Percentiles rank a stretch among this genome's conserved stretches.
These are phyloP conservation scores for Cylindrodendrum hubeiense DNA, from an alignment of 2,329 filamentous ascomycete species.

Conservation along the genomic window DNA sequence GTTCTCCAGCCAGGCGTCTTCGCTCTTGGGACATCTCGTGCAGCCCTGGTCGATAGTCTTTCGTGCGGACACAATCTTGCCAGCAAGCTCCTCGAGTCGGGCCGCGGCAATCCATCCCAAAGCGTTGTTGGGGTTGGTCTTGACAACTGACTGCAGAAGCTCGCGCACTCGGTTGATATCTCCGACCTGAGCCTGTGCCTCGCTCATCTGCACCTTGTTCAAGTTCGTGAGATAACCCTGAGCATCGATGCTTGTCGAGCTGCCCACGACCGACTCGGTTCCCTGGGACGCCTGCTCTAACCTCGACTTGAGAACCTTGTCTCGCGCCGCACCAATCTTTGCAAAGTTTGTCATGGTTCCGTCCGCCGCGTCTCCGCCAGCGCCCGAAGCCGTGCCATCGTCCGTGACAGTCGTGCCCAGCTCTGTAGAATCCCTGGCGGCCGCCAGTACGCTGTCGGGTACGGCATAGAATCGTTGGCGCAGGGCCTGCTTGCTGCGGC, in stretches of 20 bases:
- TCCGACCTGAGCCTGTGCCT: conserved; percentile 86
- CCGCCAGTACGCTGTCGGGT: conserved; percentile 93
- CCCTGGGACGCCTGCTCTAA: conserved; percentile 88
- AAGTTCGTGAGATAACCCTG: conserved; percentile 96
- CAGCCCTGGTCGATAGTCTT: conserved; percentile 91
- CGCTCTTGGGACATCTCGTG: conserved; percentile 90
- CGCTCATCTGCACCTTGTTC: conserved; percentile 82
- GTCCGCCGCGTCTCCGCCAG: conserved; percentile 66
- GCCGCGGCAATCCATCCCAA: conserved; percentile 97
- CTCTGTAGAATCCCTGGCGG: conserved; percentile 83
- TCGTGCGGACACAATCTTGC: conserved; percentile 89
- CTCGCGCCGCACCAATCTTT: conserved; percentile 94
- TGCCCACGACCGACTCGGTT: conserved; percentile 78
- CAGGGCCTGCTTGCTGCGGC: conserved; percentile 84
- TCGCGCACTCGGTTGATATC: conserved; percentile 95
- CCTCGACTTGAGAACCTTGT: conserved; percentile 95
- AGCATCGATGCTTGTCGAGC: conserved; percentile 90
- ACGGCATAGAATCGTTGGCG: conserved; percentile 94
- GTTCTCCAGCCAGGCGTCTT: conserved; percentile 96
- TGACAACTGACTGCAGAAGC: conserved; percentile 95
- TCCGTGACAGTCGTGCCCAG: conserved; percentile 91
- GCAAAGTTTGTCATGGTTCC: conserved; percentile 99
- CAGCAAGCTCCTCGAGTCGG: conserved; percentile 90
- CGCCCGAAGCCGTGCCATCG: conserved; percentile 68
- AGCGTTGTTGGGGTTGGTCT: conserved; percentile 94